Evolutionary conservation across 2,329 filamentous ascomycete species (phyloP).

Genomic region (Cercospora janseana): DNA sequence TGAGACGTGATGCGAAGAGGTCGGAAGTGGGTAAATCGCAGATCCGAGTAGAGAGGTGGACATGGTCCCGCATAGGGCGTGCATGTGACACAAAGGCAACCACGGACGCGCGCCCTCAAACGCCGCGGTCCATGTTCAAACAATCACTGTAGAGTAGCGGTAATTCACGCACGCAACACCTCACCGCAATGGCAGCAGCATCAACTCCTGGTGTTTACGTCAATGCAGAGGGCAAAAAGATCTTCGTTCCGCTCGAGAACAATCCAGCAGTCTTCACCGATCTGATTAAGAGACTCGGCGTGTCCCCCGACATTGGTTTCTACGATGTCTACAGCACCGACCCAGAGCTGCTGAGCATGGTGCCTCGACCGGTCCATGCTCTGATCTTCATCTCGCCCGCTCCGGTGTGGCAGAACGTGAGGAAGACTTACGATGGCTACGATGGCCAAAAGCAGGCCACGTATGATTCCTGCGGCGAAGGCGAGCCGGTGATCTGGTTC

Average conservation of each 20-base stretch:
- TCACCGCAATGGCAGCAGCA: constrained; percentile 18
- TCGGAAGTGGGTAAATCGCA: no score
- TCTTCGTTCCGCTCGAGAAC: constrained; percentile 48
- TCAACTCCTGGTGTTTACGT: constrained; percentile 30
- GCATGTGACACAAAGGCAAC: constrained; percentile 1
- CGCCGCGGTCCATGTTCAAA: background rate
- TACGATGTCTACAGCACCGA: constrained; percentile 56
- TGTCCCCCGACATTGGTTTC: constrained; percentile 50
- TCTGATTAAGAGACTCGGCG: constrained; percentile 51
- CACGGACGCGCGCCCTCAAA: background rate
- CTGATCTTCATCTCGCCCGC: constrained; percentile 55
- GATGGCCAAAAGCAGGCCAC: constrained; percentile 37
- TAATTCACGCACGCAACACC: background rate
- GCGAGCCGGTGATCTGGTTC: constrained; percentile 59
- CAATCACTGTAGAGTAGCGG: background rate
- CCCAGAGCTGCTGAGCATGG: constrained; percentile 48
- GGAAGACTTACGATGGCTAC: constrained; percentile 43
- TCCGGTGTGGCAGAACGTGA: constrained; percentile 42
- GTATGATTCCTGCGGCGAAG: constrained; percentile 49
- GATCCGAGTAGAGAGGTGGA: no score
- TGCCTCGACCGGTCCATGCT: constrained; percentile 55
- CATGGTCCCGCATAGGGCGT: constrained; percentile 2
- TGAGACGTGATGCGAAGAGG: constrained; percentile 1
- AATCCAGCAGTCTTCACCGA: constrained; percentile 55
- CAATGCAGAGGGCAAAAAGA: constrained; percentile 32